These are phyloP conservation scores for Saturnispora mendoncae DNA, from an alignment of 805 yeast genomes.

Conservation along the genomic window DNA sequence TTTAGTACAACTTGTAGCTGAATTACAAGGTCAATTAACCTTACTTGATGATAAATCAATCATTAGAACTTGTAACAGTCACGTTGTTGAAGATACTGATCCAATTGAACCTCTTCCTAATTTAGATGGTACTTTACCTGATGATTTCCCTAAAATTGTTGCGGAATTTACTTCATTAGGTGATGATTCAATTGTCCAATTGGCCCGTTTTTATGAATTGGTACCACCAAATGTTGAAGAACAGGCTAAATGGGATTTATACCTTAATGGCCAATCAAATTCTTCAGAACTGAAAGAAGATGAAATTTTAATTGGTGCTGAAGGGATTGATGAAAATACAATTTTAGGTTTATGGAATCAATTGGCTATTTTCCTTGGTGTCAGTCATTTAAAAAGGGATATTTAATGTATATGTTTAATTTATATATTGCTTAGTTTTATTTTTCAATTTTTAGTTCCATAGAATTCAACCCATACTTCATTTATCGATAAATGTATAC, in stretches of 20 bases:
- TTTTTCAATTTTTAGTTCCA: background rate
- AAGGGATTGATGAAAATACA: conserved; percentile 11
- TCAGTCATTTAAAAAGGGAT: conserved; percentile 12
- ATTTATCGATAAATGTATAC: conserved; percentile 62
- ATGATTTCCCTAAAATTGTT: conserved; percentile 49
- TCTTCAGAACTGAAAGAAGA: conserved; percentile 28
- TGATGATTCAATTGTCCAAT: conserved; percentile 38
- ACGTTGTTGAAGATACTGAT: conserved; percentile 34
- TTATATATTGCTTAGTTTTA: too few relatives aligned
- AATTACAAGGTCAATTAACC: conserved; percentile 81
- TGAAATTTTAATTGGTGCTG: conserved; percentile 24
- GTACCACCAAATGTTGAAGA: conserved; percentile 56
- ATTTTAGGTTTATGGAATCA: conserved; percentile 43
- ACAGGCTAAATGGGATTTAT: conserved; percentile 41
- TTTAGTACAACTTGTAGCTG: conserved; percentile 77
- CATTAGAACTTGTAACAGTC: conserved; percentile 59
- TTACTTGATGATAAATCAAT: conserved; percentile 68
- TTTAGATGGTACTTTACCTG: conserved; percentile 69
- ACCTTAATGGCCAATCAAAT: conserved; percentile 41
- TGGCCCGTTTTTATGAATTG: conserved; percentile 69
- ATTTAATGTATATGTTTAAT: background rate
- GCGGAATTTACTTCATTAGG: conserved; percentile 41
- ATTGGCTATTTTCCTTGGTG: conserved; percentile 61
- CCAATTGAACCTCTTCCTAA: conserved; percentile 63
- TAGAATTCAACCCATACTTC: conserved; percentile 39